phyloP scores from a whole-genome alignment of 139 green algal species.

The Closterium sp. region DNA sequence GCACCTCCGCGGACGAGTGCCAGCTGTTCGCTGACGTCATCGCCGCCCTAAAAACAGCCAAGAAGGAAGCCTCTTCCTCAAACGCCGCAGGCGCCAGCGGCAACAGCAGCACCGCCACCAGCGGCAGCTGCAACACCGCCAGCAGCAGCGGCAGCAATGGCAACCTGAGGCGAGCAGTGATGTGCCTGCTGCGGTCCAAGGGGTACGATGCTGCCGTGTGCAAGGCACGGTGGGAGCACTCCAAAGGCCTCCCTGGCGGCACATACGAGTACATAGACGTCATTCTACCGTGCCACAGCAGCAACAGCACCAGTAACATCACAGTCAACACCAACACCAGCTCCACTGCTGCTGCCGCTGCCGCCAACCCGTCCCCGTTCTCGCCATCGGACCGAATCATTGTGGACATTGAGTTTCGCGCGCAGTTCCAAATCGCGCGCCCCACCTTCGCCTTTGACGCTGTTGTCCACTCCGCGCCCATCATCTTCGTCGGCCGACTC shows the following conservation, averaged over 20 bases:
- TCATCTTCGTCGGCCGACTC: constrained; percentile 22
- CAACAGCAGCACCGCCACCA: background rate
- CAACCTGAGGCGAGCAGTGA: constrained; percentile 4
- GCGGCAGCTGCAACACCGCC: background rate
- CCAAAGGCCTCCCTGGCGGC: constrained; percentile 7
- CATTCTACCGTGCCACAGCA: background rate
- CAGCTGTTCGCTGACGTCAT: constrained; percentile 5
- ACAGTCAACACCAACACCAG: too few species aligned
- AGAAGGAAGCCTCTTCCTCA: background rate
- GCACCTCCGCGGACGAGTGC: background rate
- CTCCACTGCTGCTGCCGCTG: background rate
- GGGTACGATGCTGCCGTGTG: constrained; percentile 19
- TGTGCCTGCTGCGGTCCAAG: background rate
- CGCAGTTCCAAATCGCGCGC: constrained; percentile 18
- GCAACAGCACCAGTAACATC: too few species aligned
- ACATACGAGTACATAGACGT: constrained; percentile 28
- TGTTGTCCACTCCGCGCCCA: background rate
- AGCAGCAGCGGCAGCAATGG: background rate
- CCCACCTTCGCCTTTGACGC: background rate
- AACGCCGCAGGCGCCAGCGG: too few species aligned
- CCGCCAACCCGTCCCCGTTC: background rate
- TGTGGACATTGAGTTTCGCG: constrained; percentile 24
- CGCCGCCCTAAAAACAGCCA: background rate
- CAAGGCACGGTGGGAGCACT: constrained; percentile 17
- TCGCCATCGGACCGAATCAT: constrained; percentile 1